These are phyloP conservation scores for Fonsecaea pedrosoi DNA, from an alignment of 2,329 filamentous ascomycete genomes.

Conservation along the genomic window DNA sequence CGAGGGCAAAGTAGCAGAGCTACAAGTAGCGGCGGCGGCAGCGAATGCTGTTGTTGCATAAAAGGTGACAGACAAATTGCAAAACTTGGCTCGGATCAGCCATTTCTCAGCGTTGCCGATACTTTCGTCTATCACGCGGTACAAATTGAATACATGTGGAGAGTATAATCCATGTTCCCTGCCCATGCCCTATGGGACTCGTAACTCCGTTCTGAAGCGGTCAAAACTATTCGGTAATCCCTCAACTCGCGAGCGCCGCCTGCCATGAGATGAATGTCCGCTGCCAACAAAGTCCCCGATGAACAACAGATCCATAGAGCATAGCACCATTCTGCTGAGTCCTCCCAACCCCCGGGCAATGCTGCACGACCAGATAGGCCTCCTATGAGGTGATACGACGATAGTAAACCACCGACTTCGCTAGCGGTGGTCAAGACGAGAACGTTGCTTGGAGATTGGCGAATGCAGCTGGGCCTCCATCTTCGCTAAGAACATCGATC, in stretches of 20 bases:
- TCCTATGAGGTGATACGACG: neutral
- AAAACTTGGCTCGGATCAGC: neutral
- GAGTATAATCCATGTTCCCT: neutral
- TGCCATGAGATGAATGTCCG: neutral
- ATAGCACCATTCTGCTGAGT: neutral
- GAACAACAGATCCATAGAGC: neutral
- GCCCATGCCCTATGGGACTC: neutral
- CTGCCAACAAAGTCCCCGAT: neutral
- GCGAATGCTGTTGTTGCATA: no score
- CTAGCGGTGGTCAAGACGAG: slow-evolving; percentile 19
- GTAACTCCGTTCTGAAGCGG: neutral
- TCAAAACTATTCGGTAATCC: neutral
- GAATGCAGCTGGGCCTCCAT: slow-evolving; percentile 82
- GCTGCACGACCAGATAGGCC: neutral
- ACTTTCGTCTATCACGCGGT: neutral
- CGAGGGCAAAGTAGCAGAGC: slow-evolving; percentile 44
- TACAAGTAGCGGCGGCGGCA: slow-evolving; percentile 20
- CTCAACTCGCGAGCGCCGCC: neutral
- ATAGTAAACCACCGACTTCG: neutral
- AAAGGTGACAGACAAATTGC: no score
- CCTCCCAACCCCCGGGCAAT: neutral
- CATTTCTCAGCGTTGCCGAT: neutral
- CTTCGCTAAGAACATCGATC: slow-evolving; percentile 79
- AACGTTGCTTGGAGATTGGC: slow-evolving; percentile 64
- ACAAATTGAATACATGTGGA: neutral